Evolutionary conservation across 148 eudicot species (phyloP).

Genomic region (Vaccinium macrocarpon): DNA sequence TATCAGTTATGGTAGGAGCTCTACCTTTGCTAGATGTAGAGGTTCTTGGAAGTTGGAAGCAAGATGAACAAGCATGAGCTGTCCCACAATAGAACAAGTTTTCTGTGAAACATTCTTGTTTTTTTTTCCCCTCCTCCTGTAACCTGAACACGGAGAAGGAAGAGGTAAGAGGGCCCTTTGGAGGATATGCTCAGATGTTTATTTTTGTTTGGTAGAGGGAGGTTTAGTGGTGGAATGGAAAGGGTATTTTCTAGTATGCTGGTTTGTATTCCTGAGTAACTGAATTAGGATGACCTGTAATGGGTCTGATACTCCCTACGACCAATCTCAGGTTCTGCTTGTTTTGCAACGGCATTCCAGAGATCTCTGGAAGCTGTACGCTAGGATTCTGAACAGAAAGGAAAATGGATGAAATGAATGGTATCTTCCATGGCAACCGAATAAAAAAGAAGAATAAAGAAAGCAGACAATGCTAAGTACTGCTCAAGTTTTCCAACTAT

Average conservation of each 20-base stretch:
- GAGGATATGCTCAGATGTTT: background rate
- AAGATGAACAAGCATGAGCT: background rate
- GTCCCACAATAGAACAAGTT: background rate
- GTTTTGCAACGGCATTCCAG: background rate
- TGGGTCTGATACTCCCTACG: background rate
- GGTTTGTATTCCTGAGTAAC: background rate
- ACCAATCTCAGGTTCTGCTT: background rate
- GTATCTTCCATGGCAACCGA: background rate
- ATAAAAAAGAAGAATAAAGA: background rate
- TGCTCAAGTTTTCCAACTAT: background rate
- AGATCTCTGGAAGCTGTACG: background rate
- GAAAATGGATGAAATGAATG: background rate
- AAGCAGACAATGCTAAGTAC: background rate
- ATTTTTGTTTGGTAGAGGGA: background rate
- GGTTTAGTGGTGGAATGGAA: background rate
- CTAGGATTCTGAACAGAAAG: background rate
- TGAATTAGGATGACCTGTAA: background rate
- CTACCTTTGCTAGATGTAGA: too few species aligned
- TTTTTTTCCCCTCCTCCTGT: background rate
- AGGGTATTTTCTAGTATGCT: background rate
- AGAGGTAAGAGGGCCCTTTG: constrained; percentile 5
- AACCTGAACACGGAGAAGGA: constrained; percentile 15
- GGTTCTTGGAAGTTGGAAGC: background rate
- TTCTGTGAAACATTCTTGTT: background rate
- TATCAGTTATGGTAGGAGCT: background rate